Evolutionary conservation across 1,284 basidiomycete species (phyloP), one percentile per base, ranked within the genome.

Genomic region (Irpex sp.): DNA sequence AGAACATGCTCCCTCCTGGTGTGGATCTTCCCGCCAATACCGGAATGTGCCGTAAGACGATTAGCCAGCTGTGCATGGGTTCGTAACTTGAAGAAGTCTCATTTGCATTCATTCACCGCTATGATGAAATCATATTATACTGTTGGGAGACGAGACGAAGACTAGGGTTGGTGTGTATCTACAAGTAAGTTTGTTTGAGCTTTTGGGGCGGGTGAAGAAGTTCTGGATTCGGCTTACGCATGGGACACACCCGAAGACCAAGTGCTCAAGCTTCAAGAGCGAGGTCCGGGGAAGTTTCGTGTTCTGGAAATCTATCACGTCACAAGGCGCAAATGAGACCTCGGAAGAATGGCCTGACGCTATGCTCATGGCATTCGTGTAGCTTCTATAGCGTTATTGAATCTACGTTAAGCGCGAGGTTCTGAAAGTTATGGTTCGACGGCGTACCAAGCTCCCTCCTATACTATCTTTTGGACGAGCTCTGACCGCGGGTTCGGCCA

Each of bases 321-420:
- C 62, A 78, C 83, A 1, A 85, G 86, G 64, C 86, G 86, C 67
- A 84, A 88, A 47, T 88, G 86, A 72, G 84, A 88, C 70, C 73
- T 88, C 64, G 86, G 86, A 78, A 77, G 13, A 84, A 83, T 62
- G 77, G 79, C 40, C 69, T 78, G 1, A 68, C 70, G 0, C 70
- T 85, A 13, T 88, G 87, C 72, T 76, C 76, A 63, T 85, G 84
- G 75, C 77, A 74, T 58, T 86, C 85, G 19, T 88, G 86, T 65
- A 86, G 87, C 4, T 84, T 87, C 61, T 88, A 87, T 71, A 79
- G 75, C 63, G 78, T 83, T 36, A 77, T 82, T 49, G 84, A 81
- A 69, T 84, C 85, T 3, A 81, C 8, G 78, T 72, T 37, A 73
- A 71, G 52, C 75, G 72, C 61, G 83, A 86, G 21, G 21, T 66